Base-by-base conservation (phyloP, 75 land plant species). In the Picea glauca region DNA sequence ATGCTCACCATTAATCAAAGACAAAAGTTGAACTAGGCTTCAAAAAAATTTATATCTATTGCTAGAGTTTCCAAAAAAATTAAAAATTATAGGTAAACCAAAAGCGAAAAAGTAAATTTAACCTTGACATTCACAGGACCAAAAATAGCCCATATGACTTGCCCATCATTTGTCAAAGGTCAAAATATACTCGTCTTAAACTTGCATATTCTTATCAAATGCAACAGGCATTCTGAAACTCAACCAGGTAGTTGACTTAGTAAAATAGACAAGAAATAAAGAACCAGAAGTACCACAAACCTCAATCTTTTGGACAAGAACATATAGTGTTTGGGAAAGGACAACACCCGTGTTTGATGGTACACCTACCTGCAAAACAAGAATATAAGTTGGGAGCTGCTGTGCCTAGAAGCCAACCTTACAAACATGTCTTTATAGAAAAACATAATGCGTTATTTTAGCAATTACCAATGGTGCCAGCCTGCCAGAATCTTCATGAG, bases 281-380 rank as follows among this genome's bases (percentile, higher is more conserved):
- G 56, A 43, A 35, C 54, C 6, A 13, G 8, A 70, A 43, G n/a
- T 0, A 20, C 11, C 56, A 43, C 73, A 70, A 38, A 70, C 73
- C 73, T 70, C 26, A 70, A 70, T 70, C 54, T 70, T 70, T 13
- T 70, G 56, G n/a, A 70, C 26, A 12, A 70, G 21, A 43, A 46
- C 43, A 70, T 20, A 43, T 46, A 70, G 35, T 43, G 56, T 70
- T 38, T 40, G 56, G 40, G 74, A 70, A 70, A 70, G 54, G 26
- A 70, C 74, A 1, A 0, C 54, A 70, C 54, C 23, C 3, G 13
- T 70, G 54, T 70, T 70, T 70, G 54, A 43, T n/a, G 74, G 74
- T 7, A 70, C 26, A 11, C 14, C 54, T n/a, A 70, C 74, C 74
- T 70, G 26, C 50, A 43, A 43, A 70, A 40, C n/a, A 70, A 5